Evolutionary conservation across 2,329 filamentous ascomycete genomes (phyloP), one percentile per base, ranked within the genome.

Genomic region (Tolypocladium endophyticum): DNA sequence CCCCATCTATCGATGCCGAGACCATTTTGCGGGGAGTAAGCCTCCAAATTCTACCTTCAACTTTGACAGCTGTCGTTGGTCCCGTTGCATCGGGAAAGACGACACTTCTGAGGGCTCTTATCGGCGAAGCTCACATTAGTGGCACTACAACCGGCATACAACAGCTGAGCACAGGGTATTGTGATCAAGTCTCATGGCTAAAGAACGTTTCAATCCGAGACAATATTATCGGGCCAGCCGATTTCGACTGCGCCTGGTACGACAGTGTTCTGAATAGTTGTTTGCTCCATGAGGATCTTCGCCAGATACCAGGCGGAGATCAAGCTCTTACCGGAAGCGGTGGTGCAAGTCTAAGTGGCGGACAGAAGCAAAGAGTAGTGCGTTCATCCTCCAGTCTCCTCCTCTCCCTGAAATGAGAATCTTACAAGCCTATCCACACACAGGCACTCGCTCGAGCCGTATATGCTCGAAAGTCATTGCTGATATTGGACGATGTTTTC

Each of bases 331-430:
- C 76, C 58, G 74, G 75, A 16, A 72, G 68, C 57, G 67, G 68
- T 39, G 74, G 73, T 1, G 68, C 73, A 25, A 69, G 67, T 5
- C 62, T 76, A 8, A 74, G 72, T 35, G 75, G 75, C 12, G 75
- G 75, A 4, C 74, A 77, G 55, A 62, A 64, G 56, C 66, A 71
- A 39, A 66, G 73, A 36, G 62, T 72, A 11, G 64, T 65, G 35
- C 72, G 77, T 56, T 23, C n/a, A 41, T 23, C 20, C n/a, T 45
- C n/a, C n/a, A n/a, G n/a, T n/a, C 20, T 9, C 12, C n/a, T 11
- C 41, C 41, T 7, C n/a, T 20, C 28, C 55, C 18, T 23, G n/a
- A n/a, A 12, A 7, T 23, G 41, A 12, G 20, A 23, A 23, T 23
- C n/a, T 45, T 8, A 23, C n/a, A 20, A 45, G 41, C 20, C 12